Conservation (phyloP, 208 protist species). For the Tritrichomonas foetus region DNA sequence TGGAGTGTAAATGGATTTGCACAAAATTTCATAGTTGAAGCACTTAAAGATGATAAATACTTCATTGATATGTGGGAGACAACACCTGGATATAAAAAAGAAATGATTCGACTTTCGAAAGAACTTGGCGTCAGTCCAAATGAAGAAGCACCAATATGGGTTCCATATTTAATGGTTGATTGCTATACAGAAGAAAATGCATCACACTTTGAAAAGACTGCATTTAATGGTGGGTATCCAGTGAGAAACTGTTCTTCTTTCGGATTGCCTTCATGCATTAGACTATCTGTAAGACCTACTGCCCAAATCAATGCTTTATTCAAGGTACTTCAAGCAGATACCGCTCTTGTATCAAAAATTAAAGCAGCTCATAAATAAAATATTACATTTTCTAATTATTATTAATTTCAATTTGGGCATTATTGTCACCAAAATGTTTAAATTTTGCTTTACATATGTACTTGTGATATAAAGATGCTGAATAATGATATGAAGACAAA, state of each 20-base stretch:
- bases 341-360: background rate
- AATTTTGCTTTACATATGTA: too few species aligned
- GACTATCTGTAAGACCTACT: background rate
- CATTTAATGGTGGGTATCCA: background rate
- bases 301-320: background rate
- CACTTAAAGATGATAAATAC: background rate
- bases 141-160: background rate
- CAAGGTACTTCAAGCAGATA: background rate
- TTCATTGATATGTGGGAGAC: background rate
- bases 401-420: too few species aligned
- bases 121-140: background rate
- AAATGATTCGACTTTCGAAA: background rate
- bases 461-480: too few species aligned
- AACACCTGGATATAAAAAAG: background rate
- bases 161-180: background rate
- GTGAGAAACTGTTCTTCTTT: background rate
- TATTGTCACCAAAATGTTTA: too few species aligned
- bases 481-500: too few species aligned
- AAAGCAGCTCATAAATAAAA: too few species aligned
- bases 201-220: background rate
- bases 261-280: background rate
- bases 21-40: background rate
- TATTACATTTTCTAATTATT: too few species aligned
- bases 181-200: background rate
- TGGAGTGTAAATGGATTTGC: conserved; percentile 32